Evolutionary conservation across 2,329 filamentous ascomycete genomes (phyloP), one percentile per base, ranked within the genome.

Genomic region (Cryphonectria parasitica): DNA sequence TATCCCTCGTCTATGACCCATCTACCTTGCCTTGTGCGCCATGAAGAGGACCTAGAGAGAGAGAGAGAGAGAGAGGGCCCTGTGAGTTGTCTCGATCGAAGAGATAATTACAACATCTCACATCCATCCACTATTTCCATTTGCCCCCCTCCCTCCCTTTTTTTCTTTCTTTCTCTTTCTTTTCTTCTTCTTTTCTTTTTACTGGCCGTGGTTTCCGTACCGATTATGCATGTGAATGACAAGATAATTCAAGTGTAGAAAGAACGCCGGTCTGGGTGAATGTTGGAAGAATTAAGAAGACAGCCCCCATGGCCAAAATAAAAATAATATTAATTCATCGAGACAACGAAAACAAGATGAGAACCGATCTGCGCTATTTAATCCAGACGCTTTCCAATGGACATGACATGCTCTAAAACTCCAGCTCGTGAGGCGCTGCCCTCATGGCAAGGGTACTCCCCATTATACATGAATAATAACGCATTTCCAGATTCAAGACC

Each of bases 351-450:
- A 60, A 54, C 39, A 39, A 66, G 49, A 49, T n/a, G 45, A 31
- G 66, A 61, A 41, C 61, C 52, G 43, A 60, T 62, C 41, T 52
- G 49, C 36, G 61, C 60, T 65, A 56, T 28, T 31, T 34, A 64
- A 52, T 56, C n/a, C 54, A 70, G 39, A 70, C 64, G 66, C 68
- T 70, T 67, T 64, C 64, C 41, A 49, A 71, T 22, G 34, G 22
- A 60, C 31, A 39, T 39, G 34, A 11, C 17, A 64, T 71, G 67
- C 64, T 62, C 70, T 62, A 67, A 60, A 61, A 61, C 70, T 68
- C 70, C 39, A 60, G 52, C 54, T 71, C 58, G 67, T 69, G 25
- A 65, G 45, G 31, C 13, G 22, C 61, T 28, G 39, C 43, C n/a
- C 17, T 34, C 28, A 36, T 52, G 63, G 31, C 34, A 45, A 17